Base-by-base conservation (phyloP, 2,329 filamentous ascomycete species). In the Periconia macrospinosa region DNA sequence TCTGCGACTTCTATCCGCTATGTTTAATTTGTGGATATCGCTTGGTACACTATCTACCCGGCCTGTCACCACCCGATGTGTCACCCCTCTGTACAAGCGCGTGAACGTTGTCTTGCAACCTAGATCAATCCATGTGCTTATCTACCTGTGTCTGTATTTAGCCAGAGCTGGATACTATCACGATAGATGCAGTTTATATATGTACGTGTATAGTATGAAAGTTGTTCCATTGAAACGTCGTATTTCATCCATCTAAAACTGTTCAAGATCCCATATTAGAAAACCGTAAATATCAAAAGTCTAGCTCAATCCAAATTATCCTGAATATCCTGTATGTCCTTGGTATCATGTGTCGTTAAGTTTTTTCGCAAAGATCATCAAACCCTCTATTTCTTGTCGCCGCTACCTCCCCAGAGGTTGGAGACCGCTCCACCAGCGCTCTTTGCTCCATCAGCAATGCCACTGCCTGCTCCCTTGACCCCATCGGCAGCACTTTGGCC, bases 401-500 rank as follows among this genome's bases (percentile, higher is more conserved):
- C 62, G 0, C 67, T 64, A 18, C 58, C 50, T 48, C 57, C 53
- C 23, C 45, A 58, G 35, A 67, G 33, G 0, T 66, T 65, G 1
- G 62, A 65, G 15, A 68, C 17, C 48, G 57, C 65, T 1, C 67
- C 63, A 1, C 68, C 66, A 15, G 63, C 68, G 45, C 55, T 61
- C 65, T 70, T 68, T 13, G 54, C 66, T 11, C 63, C 67, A 1
- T 53, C 60, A 0, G 58, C 63, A 18, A 67, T 56, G 30, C 60
- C 52, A 1, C 60, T 57, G 2, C 54, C 67, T 14, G 60, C 64
- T 3, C 62, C 56, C 59, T 71, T 74, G n/a, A 71, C 65, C 2
- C 69, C 70, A 20, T 68, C 65, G 0, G 61, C 60, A 50, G 68
- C 69, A 45, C 64, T 55, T 52, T 69, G 55, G 18, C 69, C 70